Evolutionary conservation across 163 green algal genomes (phyloP).

Genomic region (Coccomyxa subellipsoidea): DNA sequence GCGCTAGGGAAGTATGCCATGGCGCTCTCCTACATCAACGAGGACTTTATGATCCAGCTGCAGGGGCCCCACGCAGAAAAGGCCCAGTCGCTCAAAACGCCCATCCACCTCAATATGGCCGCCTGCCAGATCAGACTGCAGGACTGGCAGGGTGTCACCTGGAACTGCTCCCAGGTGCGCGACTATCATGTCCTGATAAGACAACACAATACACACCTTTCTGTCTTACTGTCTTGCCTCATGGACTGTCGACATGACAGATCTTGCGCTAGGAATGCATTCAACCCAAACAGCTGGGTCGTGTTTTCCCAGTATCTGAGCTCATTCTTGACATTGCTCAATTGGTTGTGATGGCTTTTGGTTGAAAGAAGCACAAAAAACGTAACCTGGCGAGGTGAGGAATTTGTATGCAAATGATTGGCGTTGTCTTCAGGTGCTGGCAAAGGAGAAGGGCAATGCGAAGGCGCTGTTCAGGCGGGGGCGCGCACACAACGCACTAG

Average conservation of each 20-base stretch:
- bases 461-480: slow-evolving; percentile 81
- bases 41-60: slow-evolving; percentile 85
- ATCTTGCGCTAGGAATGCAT: too few relatives aligned
- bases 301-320: too few relatives aligned
- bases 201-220: too few relatives aligned
- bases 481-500: slow-evolving; percentile 47
- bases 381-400: too few relatives aligned
- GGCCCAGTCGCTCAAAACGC: slow-evolving; percentile 44
- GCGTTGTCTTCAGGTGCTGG: neutral
- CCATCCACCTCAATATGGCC: slow-evolving; percentile 64
- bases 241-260: too few relatives aligned
- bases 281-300: too few relatives aligned
- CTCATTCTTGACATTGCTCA: too few relatives aligned
- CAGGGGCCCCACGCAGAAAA: slow-evolving; percentile 61
- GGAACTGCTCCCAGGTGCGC: slow-evolving; percentile 40
- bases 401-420: neutral
- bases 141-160: slow-evolving; percentile 52
- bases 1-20: slow-evolving; percentile 57
- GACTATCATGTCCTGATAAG: too few relatives aligned
- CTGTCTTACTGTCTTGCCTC: too few relatives aligned
- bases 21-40: slow-evolving; percentile 72
- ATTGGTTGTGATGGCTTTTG: neutral
- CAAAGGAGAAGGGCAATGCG: slow-evolving; percentile 44
- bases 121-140: slow-evolving; percentile 56
- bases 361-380: too few relatives aligned